Evolutionary conservation across 805 yeast genomes (phyloP).

Genomic region (Soucietia sequanensis): DNA sequence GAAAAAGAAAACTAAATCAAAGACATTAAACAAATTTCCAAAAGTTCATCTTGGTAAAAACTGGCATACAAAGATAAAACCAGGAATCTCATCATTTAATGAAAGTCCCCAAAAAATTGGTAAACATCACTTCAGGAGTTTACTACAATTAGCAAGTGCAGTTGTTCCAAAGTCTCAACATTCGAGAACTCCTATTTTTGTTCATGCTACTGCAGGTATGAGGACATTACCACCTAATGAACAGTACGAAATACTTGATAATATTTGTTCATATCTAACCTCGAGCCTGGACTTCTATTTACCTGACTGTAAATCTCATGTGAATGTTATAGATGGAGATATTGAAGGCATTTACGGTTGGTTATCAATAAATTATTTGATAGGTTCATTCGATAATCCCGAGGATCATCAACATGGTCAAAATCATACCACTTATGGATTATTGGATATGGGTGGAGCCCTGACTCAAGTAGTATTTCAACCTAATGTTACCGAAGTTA

Average conservation of each 20-base stretch:
- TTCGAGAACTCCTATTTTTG: constrained; percentile 60
- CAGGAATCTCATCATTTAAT: constrained; percentile 56
- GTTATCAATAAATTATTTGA: constrained; percentile 59
- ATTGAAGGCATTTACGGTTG: constrained; percentile 67
- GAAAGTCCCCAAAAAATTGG: constrained; percentile 51
- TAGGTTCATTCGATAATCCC: constrained; percentile 44
- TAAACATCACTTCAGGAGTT: constrained; percentile 46
- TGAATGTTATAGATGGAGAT: constrained; percentile 62
- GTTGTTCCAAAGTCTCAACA: constrained; percentile 62
- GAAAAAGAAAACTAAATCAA: constrained; percentile 4
- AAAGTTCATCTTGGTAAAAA: constrained; percentile 28
- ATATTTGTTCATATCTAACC: constrained; percentile 50
- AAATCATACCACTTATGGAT: constrained; percentile 51
- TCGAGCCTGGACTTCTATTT: constrained; percentile 49
- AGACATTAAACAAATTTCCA: constrained; percentile 23
- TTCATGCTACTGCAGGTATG: constrained; percentile 74
- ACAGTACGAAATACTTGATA: constrained; percentile 44
- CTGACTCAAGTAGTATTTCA: constrained; percentile 64
- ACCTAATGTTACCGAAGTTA: constrained; percentile 48
- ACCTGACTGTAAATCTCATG: constrained; percentile 61
- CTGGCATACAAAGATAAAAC: constrained; percentile 54
- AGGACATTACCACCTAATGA: constrained; percentile 53
- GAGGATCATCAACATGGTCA: constrained; percentile 41
- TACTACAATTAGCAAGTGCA: constrained; percentile 48
- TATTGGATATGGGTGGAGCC: constrained; percentile 65